These are phyloP conservation scores for Phytophthora constricta DNA, from an alignment of 352 stramenopile genomes.

Conservation along the genomic window DNA sequence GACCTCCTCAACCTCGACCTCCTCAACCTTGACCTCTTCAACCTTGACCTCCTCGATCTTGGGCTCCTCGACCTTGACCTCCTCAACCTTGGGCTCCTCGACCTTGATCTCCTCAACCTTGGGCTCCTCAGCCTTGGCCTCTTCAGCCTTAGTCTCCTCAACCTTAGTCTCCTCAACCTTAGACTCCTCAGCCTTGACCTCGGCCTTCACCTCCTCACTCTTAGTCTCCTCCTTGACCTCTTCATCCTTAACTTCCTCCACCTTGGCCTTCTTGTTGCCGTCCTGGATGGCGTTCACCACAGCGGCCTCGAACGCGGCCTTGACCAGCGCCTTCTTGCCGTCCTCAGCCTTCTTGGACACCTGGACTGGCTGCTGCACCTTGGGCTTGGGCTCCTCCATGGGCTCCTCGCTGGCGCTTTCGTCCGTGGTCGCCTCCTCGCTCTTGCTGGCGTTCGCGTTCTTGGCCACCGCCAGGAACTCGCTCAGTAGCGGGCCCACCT, in stretches of 20 bases:
- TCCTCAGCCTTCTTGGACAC: conserved; percentile 31
- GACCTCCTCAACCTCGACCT: not conserved
- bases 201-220: not conserved
- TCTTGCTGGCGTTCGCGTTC: conserved; percentile 32
- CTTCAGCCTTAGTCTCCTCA: conserved; percentile 11
- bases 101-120: conserved; percentile 18
- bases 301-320: conserved; percentile 31
- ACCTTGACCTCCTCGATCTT: conserved; percentile 12
- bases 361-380: conserved; percentile 20
- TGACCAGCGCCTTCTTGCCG: conserved; percentile 41
- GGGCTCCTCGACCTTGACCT: conserved; percentile 7
- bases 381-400: conserved; percentile 21
- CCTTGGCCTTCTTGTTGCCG: conserved; percentile 10
- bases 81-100: conserved; percentile 11
- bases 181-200: conserved; percentile 7
- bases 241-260: conserved; percentile 9
- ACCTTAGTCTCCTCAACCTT: conserved; percentile 22
- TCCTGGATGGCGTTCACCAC: conserved; percentile 42
- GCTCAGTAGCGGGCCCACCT: conserved; percentile 47
- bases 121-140: conserved; percentile 7
- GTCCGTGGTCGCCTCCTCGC: conserved; percentile 31
- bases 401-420: conserved; percentile 37
- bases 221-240: conserved; percentile 11
- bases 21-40: conserved; percentile 13
- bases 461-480: conserved; percentile 56